Evolutionary conservation across 108 stramenopile genomes (phyloP), one percentile per base, ranked within the genome.

Genomic region (Ochromonas danica): DNA sequence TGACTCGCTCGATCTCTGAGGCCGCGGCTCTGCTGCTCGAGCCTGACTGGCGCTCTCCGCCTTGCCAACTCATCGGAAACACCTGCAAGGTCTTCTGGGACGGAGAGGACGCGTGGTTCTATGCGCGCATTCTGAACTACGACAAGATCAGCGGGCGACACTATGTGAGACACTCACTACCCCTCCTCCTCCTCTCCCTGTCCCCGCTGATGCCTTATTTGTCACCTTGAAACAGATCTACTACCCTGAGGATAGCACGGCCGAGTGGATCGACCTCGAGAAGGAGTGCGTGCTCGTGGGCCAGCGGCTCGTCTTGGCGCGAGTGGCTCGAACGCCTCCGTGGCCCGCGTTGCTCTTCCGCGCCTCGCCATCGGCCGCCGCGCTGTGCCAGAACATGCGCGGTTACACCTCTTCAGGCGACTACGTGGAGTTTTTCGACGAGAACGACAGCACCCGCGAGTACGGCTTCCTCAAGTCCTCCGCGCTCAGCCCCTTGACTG

Each of bases 221-320:
- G n/a, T n/a, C n/a, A n/a, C n/a, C n/a, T n/a, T n/a, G n/a, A n/a
- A n/a, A n/a, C 31, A 67, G 63, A 36, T 67, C 10, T 75, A 75
- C 40, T 75, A 57, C 31, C 22, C 22, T 17, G 72, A 17, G 36
- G 72, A 75, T 36, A 60, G 25, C 30, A 42, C 72, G 51, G 51
- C 31, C 28, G 72, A 75, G 31, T 75, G 72, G 72, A 75, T 75
- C 10, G 40, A 75, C 31, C 22, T 75, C 40, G 51, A 41, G 40
- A 42, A 60, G 27, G 72, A 75, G 31, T 38, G 14, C 67, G 40
- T 31, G 14, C 10, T 70, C 51, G 51, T 57, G 17, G 22, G 40
- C 67, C 10, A 70, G 40, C 40, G 33, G 67, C 40, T 40, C 17
- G 40, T 70, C 17, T 17, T 40, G 36, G 40, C 40, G 67, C 40